Conservation (phyloP, 2,329 filamentous ascomycete genomes). For the Penicillium crustosum region DNA sequence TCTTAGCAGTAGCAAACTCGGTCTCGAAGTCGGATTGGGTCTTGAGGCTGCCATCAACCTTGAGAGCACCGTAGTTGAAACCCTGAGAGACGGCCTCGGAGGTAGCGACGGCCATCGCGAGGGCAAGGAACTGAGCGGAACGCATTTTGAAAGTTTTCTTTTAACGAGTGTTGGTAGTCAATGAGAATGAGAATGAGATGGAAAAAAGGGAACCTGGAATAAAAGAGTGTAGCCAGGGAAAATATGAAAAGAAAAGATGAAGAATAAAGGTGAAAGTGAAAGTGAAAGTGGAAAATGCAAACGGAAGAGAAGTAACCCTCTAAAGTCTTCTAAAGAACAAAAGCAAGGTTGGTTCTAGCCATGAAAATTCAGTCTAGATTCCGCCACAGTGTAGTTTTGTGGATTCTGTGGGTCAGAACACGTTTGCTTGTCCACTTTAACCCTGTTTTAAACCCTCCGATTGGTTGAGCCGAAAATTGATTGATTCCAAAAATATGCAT, state of each 20-base stretch:
- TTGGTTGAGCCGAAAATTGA: not conserved
- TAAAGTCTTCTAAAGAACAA: slow-evolving; percentile 7
- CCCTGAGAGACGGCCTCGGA: slow-evolving; percentile 43
- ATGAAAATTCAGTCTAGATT: slow-evolving; percentile 20
- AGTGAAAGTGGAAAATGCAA: slow-evolving; percentile 9
- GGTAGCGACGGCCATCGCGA: slow-evolving; percentile 36
- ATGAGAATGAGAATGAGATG: not conserved
- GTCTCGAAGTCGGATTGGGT: slow-evolving; percentile 45
- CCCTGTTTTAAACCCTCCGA: not conserved
- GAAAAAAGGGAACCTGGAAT: slow-evolving; percentile 9
- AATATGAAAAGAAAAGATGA: slow-evolving; percentile 8
- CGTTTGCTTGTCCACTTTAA: slow-evolving; percentile 22
- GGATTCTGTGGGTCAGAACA: slow-evolving; percentile 23
- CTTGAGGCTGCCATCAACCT: slow-evolving; percentile 43
- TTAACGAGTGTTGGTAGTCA: slow-evolving; percentile 9
- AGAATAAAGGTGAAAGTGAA: not conserved
- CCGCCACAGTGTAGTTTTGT: slow-evolving; percentile 20
- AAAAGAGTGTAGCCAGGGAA: slow-evolving; percentile 15
- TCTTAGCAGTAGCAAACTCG: slow-evolving; percentile 49
- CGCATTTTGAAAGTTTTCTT: slow-evolving; percentile 30
- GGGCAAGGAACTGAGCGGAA: slow-evolving; percentile 33
- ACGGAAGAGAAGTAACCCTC: slow-evolving; percentile 12
- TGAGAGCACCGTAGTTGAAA: slow-evolving; percentile 51
- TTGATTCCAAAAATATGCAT: slow-evolving; percentile 12
- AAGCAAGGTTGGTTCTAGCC: slow-evolving; percentile 4